A percentile compares a stretch with the other conserved stretches of the same genome.
phyloP scores from a whole-genome alignment of 148 eudicot species.

The Suaeda aralocaspica region DNA sequence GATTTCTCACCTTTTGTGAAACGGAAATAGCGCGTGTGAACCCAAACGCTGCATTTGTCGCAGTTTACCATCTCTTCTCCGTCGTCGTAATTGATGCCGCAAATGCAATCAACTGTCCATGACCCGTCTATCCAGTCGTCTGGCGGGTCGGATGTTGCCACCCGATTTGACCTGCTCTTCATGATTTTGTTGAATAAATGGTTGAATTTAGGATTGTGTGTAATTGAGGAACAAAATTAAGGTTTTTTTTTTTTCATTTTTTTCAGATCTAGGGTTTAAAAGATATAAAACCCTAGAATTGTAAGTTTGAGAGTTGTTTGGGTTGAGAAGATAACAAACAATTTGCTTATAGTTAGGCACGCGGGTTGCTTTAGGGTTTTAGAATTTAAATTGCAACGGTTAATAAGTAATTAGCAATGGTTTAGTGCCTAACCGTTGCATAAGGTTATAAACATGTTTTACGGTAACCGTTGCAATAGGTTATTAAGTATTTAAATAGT shows the following conservation, averaged over 20 bases:
- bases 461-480: no score
- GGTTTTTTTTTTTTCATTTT: no score
- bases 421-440: no score
- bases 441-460: no score
- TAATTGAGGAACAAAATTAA: no score
- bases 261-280: conserved; percentile 6
- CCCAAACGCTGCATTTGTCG: conserved; percentile 96
- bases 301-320: no score
- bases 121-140: conserved; percentile 94
- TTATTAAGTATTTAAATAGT: no score
- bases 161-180: conserved; percentile 77
- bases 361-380: no score
- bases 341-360: no score
- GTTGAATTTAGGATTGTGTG: not conserved
- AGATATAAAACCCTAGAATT: conserved; percentile 1
- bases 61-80: conserved; percentile 97
- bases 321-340: no score
- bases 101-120: conserved; percentile 92
- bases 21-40: conserved; percentile 81
- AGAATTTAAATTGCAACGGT: no score
- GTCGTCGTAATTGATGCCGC: conserved; percentile 89
- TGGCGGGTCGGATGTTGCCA: conserved; percentile 50
- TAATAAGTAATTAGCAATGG: no score
- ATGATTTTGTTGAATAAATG: conserved; percentile 14
- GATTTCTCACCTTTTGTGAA: conserved; percentile 73